Evolutionary conservation across 768 basidiomycete species (phyloP), one percentile per base, ranked within the genome.

Genomic region (Daedalea quercina): DNA sequence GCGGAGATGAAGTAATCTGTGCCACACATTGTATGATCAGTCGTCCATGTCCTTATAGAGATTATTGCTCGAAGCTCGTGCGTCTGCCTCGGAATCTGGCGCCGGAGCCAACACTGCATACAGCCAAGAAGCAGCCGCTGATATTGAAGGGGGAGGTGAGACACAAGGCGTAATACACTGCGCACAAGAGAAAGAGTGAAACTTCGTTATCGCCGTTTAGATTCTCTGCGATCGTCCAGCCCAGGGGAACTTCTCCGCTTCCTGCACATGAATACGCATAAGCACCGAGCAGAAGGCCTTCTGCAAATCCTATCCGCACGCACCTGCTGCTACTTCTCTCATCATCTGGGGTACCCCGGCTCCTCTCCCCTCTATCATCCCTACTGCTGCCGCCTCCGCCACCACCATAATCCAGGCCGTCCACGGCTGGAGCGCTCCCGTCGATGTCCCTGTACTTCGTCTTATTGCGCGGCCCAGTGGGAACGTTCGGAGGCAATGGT

Each of bases 371-470:
- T 19, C 37, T 40, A 31, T 31, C 28, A 6, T 31, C 28, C 28
- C 28, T 31, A 31, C 28, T 31, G 15, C 22, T 49, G 9, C 28
- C 15, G 22, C 60, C 69, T 0, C 60, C 63, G 4, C 67, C 68
- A 3, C 84, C 88, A 2, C 88, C 90, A 59, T 93, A 93, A 65
- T 93, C 90, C 61, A 93, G 68, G n/a, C 90, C 90, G 63, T 92
- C 90, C 12, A 90, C 87, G 24, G 88, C 88, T 54, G 88, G 85
- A 1, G 87, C 86, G 62, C 89, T 89, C 15, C 81, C 83, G 63
- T 92, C 90, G 40, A 89, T 77, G 66, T 93, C 90, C 73, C 91
- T 92, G 72, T 93, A 92, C 64, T 90, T 90, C 64, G 88, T 89
- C 67, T 88, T 87, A 65, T 91, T 91, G 42, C 90, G 76, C 12